Percentiles rank a stretch among this genome's conserved stretches.
These are phyloP conservation scores for Crithidia sp. DNA, from an alignment of 208 protist genomes.

Conservation along the genomic window DNA sequence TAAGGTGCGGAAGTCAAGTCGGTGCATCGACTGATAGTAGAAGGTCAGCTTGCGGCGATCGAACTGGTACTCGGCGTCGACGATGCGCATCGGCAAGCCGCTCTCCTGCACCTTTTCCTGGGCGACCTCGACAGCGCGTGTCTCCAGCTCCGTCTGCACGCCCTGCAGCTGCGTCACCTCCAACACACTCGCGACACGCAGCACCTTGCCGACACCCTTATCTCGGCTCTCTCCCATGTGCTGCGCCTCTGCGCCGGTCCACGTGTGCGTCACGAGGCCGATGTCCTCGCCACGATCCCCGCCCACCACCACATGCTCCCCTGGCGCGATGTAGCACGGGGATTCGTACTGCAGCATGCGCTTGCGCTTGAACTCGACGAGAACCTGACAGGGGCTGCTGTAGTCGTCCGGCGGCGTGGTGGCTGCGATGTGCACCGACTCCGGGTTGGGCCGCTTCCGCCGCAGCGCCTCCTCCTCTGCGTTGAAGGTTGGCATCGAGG, in stretches of 20 bases:
- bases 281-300: constrained; percentile 93
- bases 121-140: constrained; percentile 80
- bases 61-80: constrained; percentile 94
- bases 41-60: constrained; percentile 93
- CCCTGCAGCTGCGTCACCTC: constrained; percentile 89
- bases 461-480: constrained; percentile 47
- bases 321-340: constrained; percentile 72
- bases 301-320: constrained; percentile 90
- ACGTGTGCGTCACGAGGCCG: constrained; percentile 85
- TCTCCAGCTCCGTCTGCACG: constrained; percentile 89
- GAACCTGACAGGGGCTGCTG: constrained; percentile 83
- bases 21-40: constrained; percentile 87
- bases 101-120: constrained; percentile 89
- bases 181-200: constrained; percentile 76
- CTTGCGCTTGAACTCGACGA: constrained; percentile 91
- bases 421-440: constrained; percentile 42
- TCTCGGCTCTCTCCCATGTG: constrained; percentile 33
- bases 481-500: constrained; percentile 29
- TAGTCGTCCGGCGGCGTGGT: constrained; percentile 54
- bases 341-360: constrained; percentile 86
- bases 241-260: constrained; percentile 36
- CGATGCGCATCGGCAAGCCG: constrained; percentile 85
- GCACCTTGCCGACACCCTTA: constrained; percentile 75
- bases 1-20: constrained; percentile 90
- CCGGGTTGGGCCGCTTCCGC: constrained; percentile 57